Evolutionary conservation across 106 monocot genomes (phyloP).

Genomic region (Platanthera zijinensis): DNA sequence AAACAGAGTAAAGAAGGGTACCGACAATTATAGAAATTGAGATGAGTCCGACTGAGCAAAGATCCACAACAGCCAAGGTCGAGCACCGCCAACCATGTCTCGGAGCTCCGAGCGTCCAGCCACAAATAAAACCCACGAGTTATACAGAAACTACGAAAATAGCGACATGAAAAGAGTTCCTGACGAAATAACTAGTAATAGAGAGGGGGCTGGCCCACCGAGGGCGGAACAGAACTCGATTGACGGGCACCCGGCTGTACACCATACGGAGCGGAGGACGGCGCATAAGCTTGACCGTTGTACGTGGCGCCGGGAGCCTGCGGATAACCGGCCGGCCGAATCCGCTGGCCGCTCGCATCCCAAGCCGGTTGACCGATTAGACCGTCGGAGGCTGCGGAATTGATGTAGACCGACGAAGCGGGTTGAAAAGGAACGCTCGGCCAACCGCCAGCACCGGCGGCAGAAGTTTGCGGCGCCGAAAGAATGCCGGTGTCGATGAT

Average conservation of each 20-base stretch:
- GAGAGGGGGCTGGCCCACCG: constrained; percentile 35
- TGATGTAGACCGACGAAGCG: constrained; percentile 18
- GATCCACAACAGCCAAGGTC: too few relatives aligned
- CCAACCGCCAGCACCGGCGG: constrained; percentile 27
- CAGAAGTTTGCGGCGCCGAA: constrained; percentile 41
- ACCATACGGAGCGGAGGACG: constrained; percentile 25
- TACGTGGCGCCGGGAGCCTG: constrained; percentile 15
- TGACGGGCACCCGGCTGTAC: constrained; percentile 16
- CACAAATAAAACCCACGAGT: too few relatives aligned
- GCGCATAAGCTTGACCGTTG: constrained; percentile 21
- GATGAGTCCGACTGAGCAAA: too few relatives aligned
- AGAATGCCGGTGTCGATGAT: constrained; percentile 50
- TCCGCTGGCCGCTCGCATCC: constrained; percentile 39
- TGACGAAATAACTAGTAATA: constrained; percentile 19
- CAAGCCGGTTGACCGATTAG: constrained; percentile 22
- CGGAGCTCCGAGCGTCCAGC: too few relatives aligned
- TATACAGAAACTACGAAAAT: too few relatives aligned
- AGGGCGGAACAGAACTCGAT: constrained; percentile 14
- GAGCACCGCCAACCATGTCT: too few relatives aligned
- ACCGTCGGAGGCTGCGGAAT: constrained; percentile 15
- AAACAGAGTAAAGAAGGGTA: too few relatives aligned
- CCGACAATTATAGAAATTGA: too few relatives aligned
- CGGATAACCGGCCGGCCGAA: constrained; percentile 4
- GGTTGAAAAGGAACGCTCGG: constrained; percentile 26
- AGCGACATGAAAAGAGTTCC: too few relatives aligned